Evolutionary conservation across 208 protist species (phyloP).

Genomic region (Acanthamoeba culbertsoni): DNA sequence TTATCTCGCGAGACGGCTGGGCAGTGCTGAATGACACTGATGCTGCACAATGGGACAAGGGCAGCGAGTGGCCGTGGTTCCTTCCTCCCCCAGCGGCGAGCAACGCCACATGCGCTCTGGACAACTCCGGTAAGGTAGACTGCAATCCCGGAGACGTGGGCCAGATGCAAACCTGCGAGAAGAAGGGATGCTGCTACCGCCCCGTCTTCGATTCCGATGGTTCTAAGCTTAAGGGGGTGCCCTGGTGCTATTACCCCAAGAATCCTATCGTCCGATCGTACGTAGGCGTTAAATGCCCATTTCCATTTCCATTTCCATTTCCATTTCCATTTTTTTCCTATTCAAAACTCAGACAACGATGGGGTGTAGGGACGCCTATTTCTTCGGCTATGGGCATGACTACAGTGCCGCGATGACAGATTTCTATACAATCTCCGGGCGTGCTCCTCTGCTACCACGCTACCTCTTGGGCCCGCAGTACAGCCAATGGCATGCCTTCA

Average conservation of each 20-base stretch:
- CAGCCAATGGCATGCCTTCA: conserved; percentile 25
- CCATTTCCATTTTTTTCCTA: background rate
- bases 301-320: background rate
- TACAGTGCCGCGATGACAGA: conserved; percentile 6
- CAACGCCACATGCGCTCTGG: background rate
- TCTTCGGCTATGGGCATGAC: background rate
- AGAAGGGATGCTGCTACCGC: background rate
- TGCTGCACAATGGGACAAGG: background rate
- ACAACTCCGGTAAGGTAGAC: background rate
- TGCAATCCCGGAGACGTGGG: background rate
- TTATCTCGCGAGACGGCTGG: conserved; percentile 1
- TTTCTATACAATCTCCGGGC: background rate
- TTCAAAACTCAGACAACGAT: background rate
- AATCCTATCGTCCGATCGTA: background rate
- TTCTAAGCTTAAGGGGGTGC: background rate
- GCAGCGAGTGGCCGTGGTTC: conserved; percentile 19
- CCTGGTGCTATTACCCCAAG: background rate
- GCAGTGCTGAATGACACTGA: background rate
- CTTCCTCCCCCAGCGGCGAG: background rate
- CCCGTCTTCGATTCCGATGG: background rate
- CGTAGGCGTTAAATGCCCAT: background rate
- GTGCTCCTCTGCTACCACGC: background rate
- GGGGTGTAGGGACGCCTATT: background rate
- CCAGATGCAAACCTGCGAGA: background rate
- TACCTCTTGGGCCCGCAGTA: conserved; percentile 13